phyloP scores from a whole-genome alignment of 2,329 filamentous ascomycete genomes.

The Blumeria hordei region DNA sequence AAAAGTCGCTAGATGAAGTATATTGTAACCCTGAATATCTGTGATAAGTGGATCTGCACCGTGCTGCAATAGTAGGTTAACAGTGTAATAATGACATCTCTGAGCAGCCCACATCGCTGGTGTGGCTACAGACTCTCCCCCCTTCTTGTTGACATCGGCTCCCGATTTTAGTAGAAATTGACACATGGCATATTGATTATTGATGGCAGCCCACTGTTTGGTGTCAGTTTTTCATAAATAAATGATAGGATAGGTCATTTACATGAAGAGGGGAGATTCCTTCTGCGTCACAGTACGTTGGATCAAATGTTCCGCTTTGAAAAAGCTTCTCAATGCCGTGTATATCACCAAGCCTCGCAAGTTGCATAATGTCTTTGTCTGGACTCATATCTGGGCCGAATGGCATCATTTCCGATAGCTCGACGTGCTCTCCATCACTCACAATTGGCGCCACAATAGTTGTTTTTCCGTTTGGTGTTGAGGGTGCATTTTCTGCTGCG shows the following conservation, averaged over 20 bases:
- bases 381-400: constrained; percentile 8
- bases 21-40: constrained; percentile 93
- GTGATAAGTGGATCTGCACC: constrained; percentile 82
- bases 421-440: constrained; percentile 18
- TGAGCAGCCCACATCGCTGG: constrained; percentile 94
- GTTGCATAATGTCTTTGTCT: constrained; percentile 81
- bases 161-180: constrained; percentile 62
- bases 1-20: constrained; percentile 87
- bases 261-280: constrained; percentile 93
- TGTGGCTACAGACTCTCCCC: constrained; percentile 83
- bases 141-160: constrained; percentile 82
- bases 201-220: constrained; percentile 84
- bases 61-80: constrained; percentile 72
- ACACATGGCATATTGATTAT: constrained; percentile 94
- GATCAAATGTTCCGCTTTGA: constrained; percentile 56
- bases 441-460: constrained; percentile 28
- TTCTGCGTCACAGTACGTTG: constrained; percentile 67
- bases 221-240: background rate
- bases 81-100: constrained; percentile 86
- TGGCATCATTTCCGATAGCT: constrained; percentile 14
- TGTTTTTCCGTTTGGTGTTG: constrained; percentile 30
- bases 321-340: constrained; percentile 73
- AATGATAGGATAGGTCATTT: constrained; percentile 16
- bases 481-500: constrained; percentile 15
- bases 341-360: constrained; percentile 73